phyloP scores from a whole-genome alignment of 352 stramenopile species.

The Pelagophyceae sp. region DNA sequence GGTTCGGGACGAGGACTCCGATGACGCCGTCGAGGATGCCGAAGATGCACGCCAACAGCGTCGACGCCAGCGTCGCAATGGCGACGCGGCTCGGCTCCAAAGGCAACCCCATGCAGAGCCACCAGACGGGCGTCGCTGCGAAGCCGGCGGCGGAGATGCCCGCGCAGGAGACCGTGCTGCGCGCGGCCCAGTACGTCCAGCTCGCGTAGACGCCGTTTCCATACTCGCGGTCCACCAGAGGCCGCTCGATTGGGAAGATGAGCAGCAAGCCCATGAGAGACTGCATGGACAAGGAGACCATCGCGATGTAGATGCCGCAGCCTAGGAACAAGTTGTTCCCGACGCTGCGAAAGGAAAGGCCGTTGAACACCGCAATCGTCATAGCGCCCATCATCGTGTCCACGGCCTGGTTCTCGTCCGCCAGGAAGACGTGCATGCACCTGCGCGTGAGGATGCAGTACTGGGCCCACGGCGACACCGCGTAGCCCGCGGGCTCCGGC shows the following conservation, averaged over 20 bases:
- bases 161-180: neutral
- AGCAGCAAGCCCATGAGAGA: conserved; percentile 14
- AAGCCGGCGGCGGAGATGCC: neutral
- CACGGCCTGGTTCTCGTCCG: conserved; percentile 20
- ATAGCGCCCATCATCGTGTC: neutral
- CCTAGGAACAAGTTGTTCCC: neutral
- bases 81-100: neutral
- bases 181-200: neutral
- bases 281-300: conserved; percentile 15
- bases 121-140: neutral
- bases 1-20: neutral
- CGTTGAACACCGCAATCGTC: neutral
- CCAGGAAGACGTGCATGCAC: neutral
- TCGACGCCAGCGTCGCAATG: neutral
- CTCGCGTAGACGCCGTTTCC: conserved; percentile 3
- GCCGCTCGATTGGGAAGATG: neutral
- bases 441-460: conserved; percentile 8
- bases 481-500: neutral
- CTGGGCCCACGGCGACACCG: conserved; percentile 6
- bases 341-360: neutral
- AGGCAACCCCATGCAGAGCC: neutral
- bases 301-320: neutral
- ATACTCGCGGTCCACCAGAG: neutral
- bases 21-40: neutral
- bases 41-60: neutral